phyloP scores from a whole-genome alignment of 345 rosid species.

The Eucalyptus erythrocorys region DNA sequence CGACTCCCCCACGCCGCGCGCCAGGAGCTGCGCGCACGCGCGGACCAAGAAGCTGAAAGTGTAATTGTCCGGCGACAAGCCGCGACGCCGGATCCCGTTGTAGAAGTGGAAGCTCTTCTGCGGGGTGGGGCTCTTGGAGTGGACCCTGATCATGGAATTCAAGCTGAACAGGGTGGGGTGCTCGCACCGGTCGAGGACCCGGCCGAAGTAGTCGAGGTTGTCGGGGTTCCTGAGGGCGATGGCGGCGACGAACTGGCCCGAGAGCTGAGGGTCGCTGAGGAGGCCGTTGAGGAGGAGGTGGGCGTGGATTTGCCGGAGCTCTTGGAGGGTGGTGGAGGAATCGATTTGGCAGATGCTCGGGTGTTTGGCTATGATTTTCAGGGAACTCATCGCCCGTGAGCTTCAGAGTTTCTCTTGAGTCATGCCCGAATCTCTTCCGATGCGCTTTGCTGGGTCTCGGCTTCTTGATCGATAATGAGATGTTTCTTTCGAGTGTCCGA shows the following conservation, averaged over 20 bases:
- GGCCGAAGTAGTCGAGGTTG: conserved; percentile 27
- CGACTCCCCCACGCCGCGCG: conserved; percentile 10
- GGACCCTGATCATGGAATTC: conserved; percentile 53
- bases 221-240: conserved; percentile 32
- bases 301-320: conserved; percentile 45
- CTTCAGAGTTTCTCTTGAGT: neutral
- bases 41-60: conserved; percentile 49
- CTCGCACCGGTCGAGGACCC: conserved; percentile 28
- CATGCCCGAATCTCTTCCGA: neutral
- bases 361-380: conserved; percentile 6
- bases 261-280: conserved; percentile 21
- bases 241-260: conserved; percentile 41
- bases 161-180: conserved; percentile 37
- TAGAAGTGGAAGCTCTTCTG: conserved; percentile 29
- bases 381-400: neutral
- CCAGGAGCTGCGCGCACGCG: conserved; percentile 22
- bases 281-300: conserved; percentile 32
- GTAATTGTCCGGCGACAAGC: conserved; percentile 45
- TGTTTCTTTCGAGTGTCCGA: too few species aligned
- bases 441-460: neutral
- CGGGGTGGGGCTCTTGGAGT: conserved; percentile 32
- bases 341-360: conserved; percentile 6
- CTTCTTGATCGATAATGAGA: too few species aligned
- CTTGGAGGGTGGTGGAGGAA: conserved; percentile 3
- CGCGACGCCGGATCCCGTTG: conserved; percentile 11